Base-by-base conservation (phyloP, 1,139 yeast genomes). In the Nakaseomyces nivariensis region DNA sequence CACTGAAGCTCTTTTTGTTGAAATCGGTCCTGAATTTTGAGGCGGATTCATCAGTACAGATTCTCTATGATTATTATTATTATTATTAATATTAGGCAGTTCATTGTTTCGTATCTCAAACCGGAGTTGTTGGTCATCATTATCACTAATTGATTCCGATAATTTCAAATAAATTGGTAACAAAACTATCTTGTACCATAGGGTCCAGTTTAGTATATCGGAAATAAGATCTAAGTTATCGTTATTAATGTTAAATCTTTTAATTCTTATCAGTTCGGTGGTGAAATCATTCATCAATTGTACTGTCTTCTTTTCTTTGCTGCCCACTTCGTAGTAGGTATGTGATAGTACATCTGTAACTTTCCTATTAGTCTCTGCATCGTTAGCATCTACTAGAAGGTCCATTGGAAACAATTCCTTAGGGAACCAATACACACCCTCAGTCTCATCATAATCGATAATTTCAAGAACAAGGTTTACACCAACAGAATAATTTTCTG, bases 241-340 rank as follows among this genome's bases (percentile, higher is more conserved):
- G 50, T 65, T 65, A 46, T 63, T 58, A 9, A 64, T 55, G 43
- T 62, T 56, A 45, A 63, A 59, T 38, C 55, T 59, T n/a, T 48
- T 52, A 7, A 61, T 49, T n/a, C 54, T 52, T 8, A 58, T 49
- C 8, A 65, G 48, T 8, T 57, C 54, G n/a, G 65, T 56, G 5
- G 67, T 64, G 37, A 64, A 61, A 49, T 62, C 67, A 48, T 62
- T 63, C 45, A 58, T 50, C 6, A 63, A 46, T 26, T 51, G 53
- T 31, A 60, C 42, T 32, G 52, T 55, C 4, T 53, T 54, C 33
- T 50, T 52, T n/a, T 51, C 47, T 22, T 54, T 47, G 25, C 26
- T n/a, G 13, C 44, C 44, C 24, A 41, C 24, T 29, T 41, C 44
- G 25, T 38, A 43, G 27, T 43, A 32, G 11, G 36, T 17, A 25